Base-by-base conservation (phyloP, 192 early-diverging fungal genomes). In the Linnemannia schmuckeri region DNA sequence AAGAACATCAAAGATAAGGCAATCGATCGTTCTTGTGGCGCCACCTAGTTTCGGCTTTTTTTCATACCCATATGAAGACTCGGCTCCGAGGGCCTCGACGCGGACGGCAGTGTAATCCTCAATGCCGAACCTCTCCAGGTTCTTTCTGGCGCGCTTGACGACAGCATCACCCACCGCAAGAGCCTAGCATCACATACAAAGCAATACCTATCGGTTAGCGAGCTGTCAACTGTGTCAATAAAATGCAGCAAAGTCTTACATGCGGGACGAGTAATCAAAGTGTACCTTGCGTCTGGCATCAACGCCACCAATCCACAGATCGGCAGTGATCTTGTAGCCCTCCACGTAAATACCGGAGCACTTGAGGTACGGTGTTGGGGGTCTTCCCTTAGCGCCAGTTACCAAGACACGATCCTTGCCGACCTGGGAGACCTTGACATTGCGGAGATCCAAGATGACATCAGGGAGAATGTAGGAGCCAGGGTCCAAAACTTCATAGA, bases 401-500 rank as follows among this genome's bases (percentile, higher is more conserved):
- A 94, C 94, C 27, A 88, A 57, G 27, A 94, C 94, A 33, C 92
- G 91, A 70, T 94, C 85, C 41, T 82, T 80, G 1, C 88, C 92
- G 30, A 94, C 66, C 81, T 94, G 90, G n/a, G 70, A 76, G 7
- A 94, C 42, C 54, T 89, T 84, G 54, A 94, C 93, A 41, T 91
- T 78, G 22, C 91, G 89, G 72, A 94, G 80, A 87, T 94, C 94
- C 47, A 94, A 68, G 55, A 93, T 90, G 22, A 94, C 94, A 78
- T 94, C 94, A 12, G 94, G 94, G 17, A 94, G 86, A 35, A 93
- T 81, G 78, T 94, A 94, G 0, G 89, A 77, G n/a, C 91, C 90
- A 47, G 94, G 94, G 80, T 94, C 93, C 71, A 94, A 68, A 46
- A 93, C 90, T 79, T 94, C 94, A 75, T 94, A 94, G 9, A 94